Evolutionary conservation across 2,329 filamentous ascomycete genomes (phyloP).

Genomic region (Xylaria sp.): DNA sequence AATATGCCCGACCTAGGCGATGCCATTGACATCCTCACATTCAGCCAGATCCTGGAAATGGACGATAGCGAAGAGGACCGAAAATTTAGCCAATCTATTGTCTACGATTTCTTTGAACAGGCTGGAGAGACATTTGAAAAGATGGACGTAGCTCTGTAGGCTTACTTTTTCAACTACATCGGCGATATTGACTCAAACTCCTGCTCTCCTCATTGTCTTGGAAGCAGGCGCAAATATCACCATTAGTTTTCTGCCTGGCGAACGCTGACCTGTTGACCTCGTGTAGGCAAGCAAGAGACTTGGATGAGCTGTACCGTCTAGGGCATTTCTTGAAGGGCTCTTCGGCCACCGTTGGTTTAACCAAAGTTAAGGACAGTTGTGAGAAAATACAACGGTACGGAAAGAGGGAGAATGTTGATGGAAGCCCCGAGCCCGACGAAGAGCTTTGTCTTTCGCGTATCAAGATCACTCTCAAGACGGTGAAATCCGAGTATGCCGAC

Average conservation of each 20-base stretch:
- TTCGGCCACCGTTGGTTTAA: slow-evolving; percentile 89
- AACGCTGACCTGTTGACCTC: slow-evolving; percentile 29
- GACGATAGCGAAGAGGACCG: slow-evolving; percentile 85
- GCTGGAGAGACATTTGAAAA: slow-evolving; percentile 82
- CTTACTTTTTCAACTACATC: slow-evolving; percentile 26
- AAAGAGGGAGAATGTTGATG: slow-evolving; percentile 79
- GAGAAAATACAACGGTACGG: slow-evolving; percentile 97
- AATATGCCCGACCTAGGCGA: slow-evolving; percentile 71
- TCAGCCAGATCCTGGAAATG: slow-evolving; percentile 97
- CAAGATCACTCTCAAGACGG: slow-evolving; percentile 68
- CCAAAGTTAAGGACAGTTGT: slow-evolving; percentile 89
- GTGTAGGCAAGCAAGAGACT: slow-evolving; percentile 68
- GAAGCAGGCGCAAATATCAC: background rate
- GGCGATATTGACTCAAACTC: slow-evolving; percentile 12
- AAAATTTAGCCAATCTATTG: slow-evolving; percentile 88
- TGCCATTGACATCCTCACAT: slow-evolving; percentile 78
- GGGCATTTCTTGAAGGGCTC: slow-evolving; percentile 98
- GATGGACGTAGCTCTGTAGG: slow-evolving; percentile 86
- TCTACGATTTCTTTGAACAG: slow-evolving; percentile 92
- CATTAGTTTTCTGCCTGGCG: background rate
- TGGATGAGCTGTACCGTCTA: slow-evolving; percentile 77
- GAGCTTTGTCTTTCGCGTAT: slow-evolving; percentile 73
- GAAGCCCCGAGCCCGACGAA: slow-evolving; percentile 69
- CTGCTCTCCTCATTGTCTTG: slow-evolving; percentile 10
- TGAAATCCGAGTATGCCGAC: slow-evolving; percentile 78